Evolutionary conservation across 331 rosid genomes (phyloP).

Genomic region (Ulmus americana): DNA sequence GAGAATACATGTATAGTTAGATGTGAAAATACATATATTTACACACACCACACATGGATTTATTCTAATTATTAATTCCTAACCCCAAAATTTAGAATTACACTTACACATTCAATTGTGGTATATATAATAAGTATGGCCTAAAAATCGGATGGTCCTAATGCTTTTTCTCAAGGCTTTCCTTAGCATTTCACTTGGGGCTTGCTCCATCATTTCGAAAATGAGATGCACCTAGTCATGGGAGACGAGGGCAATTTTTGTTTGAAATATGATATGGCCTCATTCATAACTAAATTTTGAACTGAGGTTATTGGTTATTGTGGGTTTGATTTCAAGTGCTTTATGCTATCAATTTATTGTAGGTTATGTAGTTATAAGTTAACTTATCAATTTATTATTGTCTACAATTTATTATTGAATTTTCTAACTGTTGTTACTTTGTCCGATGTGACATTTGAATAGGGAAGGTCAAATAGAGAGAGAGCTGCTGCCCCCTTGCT

Average conservation of each 20-base stretch:
- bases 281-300: background rate
- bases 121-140: no score
- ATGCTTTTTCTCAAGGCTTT: background rate
- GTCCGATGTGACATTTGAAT: constrained; percentile 19
- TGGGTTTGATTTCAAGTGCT: background rate
- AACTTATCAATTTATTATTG: no score
- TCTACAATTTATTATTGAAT: constrained; percentile 7
- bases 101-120: no score
- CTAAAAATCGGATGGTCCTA: no score
- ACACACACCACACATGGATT: no score
- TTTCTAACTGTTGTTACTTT: constrained; percentile 19
- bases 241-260: background rate
- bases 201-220: background rate
- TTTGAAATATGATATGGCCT: background rate
- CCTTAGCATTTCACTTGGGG: background rate
- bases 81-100: background rate
- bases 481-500: constrained; percentile 25
- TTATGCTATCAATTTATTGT: background rate
- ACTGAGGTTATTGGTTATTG: background rate
- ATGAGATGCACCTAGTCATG: background rate
- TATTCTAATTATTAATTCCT: background rate
- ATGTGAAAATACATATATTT: no score
- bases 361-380: constrained; percentile 24
- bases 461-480: constrained; percentile 15
- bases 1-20: no score